Conservation (phyloP, 768 basidiomycete genomes). For the Candolleomyces efflorescens region DNA sequence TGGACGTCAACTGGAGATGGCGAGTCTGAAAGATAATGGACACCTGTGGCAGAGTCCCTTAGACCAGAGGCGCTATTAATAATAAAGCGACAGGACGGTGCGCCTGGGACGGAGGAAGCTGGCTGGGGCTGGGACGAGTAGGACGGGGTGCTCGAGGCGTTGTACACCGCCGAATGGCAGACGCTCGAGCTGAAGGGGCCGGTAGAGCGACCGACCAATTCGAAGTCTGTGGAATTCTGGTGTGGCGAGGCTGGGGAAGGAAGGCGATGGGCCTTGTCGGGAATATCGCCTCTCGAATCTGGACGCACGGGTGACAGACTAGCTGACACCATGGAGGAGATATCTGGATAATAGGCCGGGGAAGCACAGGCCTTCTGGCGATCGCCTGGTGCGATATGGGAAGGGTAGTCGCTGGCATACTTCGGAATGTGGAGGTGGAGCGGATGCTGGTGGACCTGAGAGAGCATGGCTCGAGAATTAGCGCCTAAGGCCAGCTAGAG, state of each 20-base stretch:
- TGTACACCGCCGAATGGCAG: background rate
- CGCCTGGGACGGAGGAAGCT: conserved; percentile 7
- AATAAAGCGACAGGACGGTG: conserved; percentile 13
- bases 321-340: conserved; percentile 4
- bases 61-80: conserved; percentile 24
- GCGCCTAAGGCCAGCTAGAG: background rate
- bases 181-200: conserved; percentile 1
- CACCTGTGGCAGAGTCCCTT: conserved; percentile 20
- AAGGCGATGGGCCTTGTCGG: background rate
- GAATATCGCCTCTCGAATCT: conserved; percentile 6
- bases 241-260: conserved; percentile 12
- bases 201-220: conserved; percentile 1
- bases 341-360: conserved; percentile 12
- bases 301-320: conserved; percentile 8
- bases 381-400: conserved; percentile 9
- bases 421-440: conserved; percentile 18
- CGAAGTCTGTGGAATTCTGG: conserved; percentile 1
- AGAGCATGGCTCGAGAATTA: conserved; percentile 18
- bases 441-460: conserved; percentile 18
- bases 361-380: conserved; percentile 16
- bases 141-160: conserved; percentile 1
- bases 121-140: conserved; percentile 4
- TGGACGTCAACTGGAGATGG: conserved; percentile 42
- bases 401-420: conserved; percentile 12
- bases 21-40: conserved; percentile 33